Base-by-base conservation (phyloP, 345 rosid genomes). In the Syzygium grande region DNA sequence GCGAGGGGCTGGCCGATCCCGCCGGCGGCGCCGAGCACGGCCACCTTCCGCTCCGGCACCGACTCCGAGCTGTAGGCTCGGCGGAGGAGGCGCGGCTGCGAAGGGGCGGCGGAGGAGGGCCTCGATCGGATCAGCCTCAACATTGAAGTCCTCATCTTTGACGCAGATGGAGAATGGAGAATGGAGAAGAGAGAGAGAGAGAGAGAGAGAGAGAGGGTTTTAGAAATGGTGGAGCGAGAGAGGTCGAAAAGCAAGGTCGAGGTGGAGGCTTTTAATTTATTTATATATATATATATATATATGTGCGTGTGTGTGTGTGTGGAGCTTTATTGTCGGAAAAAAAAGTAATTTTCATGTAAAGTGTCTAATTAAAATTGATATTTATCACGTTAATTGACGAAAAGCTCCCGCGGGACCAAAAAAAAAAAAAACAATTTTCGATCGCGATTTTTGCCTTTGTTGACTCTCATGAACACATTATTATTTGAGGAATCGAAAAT, bases 1-100 rank as follows among this genome's bases (percentile, higher is more conserved):
- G 91, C 68, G 25, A 92, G 85, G 8, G 91, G 91, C 92, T 90
- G 91, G 77, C 93, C 92, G 59, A 90, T 92, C 51, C 91, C 92
- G 54, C 93, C 92, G 15, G 91, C 92, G 17, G 92, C 92, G 21
- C 92, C 92, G 51, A 91, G 85, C 54, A 90, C 73, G 7, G 87
- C 89, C 27, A 90, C 93, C 84, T 87, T 92, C 49, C 89, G 86
- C 29, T 89, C 89, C 13, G 91, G 92, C 14, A 85, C 89, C 13
- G 89, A 59, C 19, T 27, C 89, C 14, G 91, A 84, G 84, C 88
- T 46, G 87, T 38, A 84, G 11, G 86, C 51, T 30, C 87, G 84
- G 80, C 86, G 41, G 49, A 58, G 43, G 34, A 87, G 83, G 86
- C 56, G 58, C 55, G 49, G 46, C 49, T 22, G 85, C 52, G 84